Evolutionary conservation across 768 basidiomycete species (phyloP).

Genomic region (Hygrophoropsis aurantiaca): DNA sequence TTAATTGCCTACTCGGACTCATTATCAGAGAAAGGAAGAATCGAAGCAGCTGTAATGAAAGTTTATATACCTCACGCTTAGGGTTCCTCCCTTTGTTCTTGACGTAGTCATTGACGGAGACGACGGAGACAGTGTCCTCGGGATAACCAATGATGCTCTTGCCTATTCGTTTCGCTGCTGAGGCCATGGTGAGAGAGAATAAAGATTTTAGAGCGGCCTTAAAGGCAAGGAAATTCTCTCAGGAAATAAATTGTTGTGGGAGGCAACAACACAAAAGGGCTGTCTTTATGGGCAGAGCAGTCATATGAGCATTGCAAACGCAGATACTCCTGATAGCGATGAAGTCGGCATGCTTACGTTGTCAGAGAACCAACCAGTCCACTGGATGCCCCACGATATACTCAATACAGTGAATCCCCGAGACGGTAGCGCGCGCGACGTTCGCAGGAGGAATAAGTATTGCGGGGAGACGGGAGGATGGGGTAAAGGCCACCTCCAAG

Average conservation of each 20-base stretch:
- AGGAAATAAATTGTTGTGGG: not conserved
- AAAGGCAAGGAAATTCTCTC: not conserved
- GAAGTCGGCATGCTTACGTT: no score
- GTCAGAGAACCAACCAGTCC: no score
- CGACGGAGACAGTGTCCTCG: slow-evolving; percentile 56
- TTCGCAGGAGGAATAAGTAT: not conserved
- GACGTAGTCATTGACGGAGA: slow-evolving; percentile 61
- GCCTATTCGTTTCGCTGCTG: slow-evolving; percentile 44
- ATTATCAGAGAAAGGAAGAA: not conserved
- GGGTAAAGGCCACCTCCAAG: no score
- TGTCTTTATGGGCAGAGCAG: no score
- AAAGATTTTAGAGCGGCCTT: not conserved
- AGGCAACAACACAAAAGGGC: no score
- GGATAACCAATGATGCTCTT: slow-evolving; percentile 63
- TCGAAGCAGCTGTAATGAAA: slow-evolving; percentile 5
- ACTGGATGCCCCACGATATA: no score
- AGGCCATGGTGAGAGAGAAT: slow-evolving; percentile 29
- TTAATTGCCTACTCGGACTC: slow-evolving; percentile 43
- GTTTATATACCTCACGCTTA: slow-evolving; percentile 44
- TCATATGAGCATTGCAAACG: not conserved
- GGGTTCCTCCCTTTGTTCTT: slow-evolving; percentile 43
- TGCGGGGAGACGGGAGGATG: not conserved
- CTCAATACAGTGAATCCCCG: no score
- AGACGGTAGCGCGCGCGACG: not conserved
- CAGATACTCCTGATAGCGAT: not conserved